Evolutionary conservation across 2,329 filamentous ascomycete genomes (phyloP), one percentile per base, ranked within the genome.

Genomic region (Ophiostoma quercus): DNA sequence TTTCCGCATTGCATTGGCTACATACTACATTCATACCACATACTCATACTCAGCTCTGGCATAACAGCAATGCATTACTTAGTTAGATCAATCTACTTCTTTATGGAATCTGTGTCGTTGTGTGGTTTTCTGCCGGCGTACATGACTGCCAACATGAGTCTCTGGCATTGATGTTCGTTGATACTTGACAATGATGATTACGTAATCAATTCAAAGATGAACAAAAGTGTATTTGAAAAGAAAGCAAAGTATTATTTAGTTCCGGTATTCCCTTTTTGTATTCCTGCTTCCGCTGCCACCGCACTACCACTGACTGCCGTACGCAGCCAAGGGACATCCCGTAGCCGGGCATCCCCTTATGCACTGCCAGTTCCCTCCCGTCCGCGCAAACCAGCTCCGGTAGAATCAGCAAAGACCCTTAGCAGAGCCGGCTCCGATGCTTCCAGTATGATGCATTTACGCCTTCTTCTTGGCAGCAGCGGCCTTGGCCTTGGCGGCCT

Each of bases 401-500:
- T 12, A 57, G 8, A 57, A 12, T 22, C 51, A 57, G n/a, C 32
- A n/a, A 8, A 39, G 29, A 39, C 9, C 37, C 19, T 65, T 9
- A 12, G 16, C 43, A 47, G 43, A 19, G 7, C 43, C 16, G 19
- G 16, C 19, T 4, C 43, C 43, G 6, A 32, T 34, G 11, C 11
- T 1, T 32, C 57, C 0, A 62, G 2, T 16, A 37, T 37, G 2
- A 7, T n/a, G 14, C 32, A 34, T 22, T 83, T 84, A 92, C 72
- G 89, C 88, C 89, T 96, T 95, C 88, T 97, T 96, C 85, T 92
- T 92, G 67, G 71, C 29, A 9, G 73, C 72, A 25, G 90, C 90
- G 70, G 91, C 90, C 81, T 93, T 94, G 73, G 91, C 90, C 87
- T 98, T 99, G 75, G 92, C 89, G 3, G 92, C 92, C 88, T 95